Evolutionary conservation across 495 filamentous ascomycete species (phyloP).

Genomic region (Venustampulla echinocandica): DNA sequence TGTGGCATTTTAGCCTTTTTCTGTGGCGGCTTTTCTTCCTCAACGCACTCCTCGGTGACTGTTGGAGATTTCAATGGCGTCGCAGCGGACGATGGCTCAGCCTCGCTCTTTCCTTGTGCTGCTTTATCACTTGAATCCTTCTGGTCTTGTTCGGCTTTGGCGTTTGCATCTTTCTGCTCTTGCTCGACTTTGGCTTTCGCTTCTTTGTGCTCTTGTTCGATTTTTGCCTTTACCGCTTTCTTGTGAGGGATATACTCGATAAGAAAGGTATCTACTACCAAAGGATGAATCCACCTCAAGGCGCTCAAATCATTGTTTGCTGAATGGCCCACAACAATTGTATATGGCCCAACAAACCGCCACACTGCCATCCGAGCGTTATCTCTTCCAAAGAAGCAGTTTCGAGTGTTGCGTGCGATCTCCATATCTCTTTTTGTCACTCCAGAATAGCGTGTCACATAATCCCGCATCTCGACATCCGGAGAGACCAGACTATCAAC

Average conservation of each 20-base stretch:
- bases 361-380: slow-evolving; percentile 29
- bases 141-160: background rate
- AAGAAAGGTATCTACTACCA: slow-evolving; percentile 6
- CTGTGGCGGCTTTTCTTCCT: background rate
- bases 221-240: background rate
- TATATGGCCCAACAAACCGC: slow-evolving; percentile 28
- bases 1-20: background rate
- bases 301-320: slow-evolving; percentile 24
- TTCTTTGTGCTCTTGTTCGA: background rate
- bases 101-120: background rate
- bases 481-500: slow-evolving; percentile 37
- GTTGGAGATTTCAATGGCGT: background rate
- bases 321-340: slow-evolving; percentile 28
- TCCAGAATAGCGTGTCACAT: slow-evolving; percentile 33
- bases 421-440: slow-evolving; percentile 24
- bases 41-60: background rate
- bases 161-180: background rate
- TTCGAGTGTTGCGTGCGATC: slow-evolving; percentile 6
- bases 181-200: background rate
- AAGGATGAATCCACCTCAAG: slow-evolving; percentile 9
- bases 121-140: background rate
- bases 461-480: slow-evolving; percentile 28
- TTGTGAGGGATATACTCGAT: background rate
- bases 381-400: slow-evolving; percentile 25
- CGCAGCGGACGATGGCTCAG: background rate